A percentile compares a stretch with the other conserved stretches of the same genome.
phyloP scores from a whole-genome alignment of 345 rosid species.

The Euphorbia lathyris region DNA sequence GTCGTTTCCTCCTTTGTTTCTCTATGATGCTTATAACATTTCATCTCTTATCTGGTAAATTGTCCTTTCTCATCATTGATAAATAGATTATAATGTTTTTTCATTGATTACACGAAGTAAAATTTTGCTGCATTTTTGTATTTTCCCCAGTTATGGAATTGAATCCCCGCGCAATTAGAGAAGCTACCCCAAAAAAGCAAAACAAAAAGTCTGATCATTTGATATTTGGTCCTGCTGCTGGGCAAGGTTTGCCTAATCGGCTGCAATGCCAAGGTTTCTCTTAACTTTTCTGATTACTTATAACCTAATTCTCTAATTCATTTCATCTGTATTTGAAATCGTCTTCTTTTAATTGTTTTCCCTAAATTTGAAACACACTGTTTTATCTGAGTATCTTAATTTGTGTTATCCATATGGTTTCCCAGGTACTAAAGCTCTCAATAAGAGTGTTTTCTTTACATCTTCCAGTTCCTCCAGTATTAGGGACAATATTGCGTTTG shows the following conservation, averaged over 20 bases:
- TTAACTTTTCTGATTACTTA: not conserved
- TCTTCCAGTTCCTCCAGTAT: conserved; percentile 28
- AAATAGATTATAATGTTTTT: not conserved
- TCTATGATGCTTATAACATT: conserved; percentile 57
- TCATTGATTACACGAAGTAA: not conserved
- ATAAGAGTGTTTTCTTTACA: conserved; percentile 41
- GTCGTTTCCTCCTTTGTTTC: conserved; percentile 47
- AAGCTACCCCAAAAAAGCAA: conserved; percentile 28
- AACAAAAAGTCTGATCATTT: conserved; percentile 64
- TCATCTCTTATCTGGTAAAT: conserved; percentile 52
- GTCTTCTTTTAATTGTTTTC: not conserved
- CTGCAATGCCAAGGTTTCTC: conserved; percentile 72
- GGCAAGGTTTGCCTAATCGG: conserved; percentile 74
- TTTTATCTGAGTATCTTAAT: not conserved
- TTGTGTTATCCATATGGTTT: not conserved
- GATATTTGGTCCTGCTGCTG: conserved; percentile 69
- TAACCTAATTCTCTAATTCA: not conserved
- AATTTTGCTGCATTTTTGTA: conserved; percentile 2
- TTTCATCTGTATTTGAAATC: not conserved
- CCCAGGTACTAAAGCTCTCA: conserved; percentile 71
- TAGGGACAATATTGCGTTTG: conserved; percentile 51
- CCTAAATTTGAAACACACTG: not conserved
- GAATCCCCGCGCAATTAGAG: conserved; percentile 30
- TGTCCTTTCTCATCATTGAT: not conserved
- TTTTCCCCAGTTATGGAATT: conserved; percentile 41